phyloP scores from a whole-genome alignment of 345 rosid genomes.

The Odontarrhena argentea region DNA sequence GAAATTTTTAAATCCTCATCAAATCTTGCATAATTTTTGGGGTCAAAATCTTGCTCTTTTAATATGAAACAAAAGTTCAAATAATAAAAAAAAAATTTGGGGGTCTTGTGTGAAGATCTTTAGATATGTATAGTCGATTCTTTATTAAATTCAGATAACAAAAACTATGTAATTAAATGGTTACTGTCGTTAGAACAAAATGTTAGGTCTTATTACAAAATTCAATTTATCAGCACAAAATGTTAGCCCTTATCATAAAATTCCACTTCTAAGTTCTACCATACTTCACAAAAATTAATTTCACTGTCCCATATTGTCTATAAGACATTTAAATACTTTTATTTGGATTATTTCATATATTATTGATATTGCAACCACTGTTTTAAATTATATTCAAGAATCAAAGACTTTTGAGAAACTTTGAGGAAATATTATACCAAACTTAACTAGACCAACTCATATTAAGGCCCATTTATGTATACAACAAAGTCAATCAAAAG shows the following conservation, averaged over 20 bases:
- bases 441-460: neutral
- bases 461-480: neutral
- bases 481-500: too few relatives aligned
- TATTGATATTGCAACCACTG: neutral
- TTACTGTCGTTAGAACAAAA: neutral
- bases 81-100: neutral
- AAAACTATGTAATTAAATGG: neutral
- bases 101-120: neutral
- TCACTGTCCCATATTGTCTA: neutral
- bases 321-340: slow-evolving; percentile 1
- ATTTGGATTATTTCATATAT: neutral
- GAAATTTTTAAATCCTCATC: neutral
- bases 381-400: neutral
- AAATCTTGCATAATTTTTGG: slow-evolving; percentile 4
- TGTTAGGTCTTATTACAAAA: slow-evolving; percentile 2
- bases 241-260: neutral
- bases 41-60: neutral
- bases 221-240: neutral
- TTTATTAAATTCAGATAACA: too few relatives aligned
- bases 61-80: neutral
- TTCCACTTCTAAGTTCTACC: neutral
- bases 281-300: neutral
- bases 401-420: too few relatives aligned
- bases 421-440: neutral
- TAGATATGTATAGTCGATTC: neutral